Conservation (phyloP, 768 basidiomycete species). For the Aureoboletus auriporus region DNA sequence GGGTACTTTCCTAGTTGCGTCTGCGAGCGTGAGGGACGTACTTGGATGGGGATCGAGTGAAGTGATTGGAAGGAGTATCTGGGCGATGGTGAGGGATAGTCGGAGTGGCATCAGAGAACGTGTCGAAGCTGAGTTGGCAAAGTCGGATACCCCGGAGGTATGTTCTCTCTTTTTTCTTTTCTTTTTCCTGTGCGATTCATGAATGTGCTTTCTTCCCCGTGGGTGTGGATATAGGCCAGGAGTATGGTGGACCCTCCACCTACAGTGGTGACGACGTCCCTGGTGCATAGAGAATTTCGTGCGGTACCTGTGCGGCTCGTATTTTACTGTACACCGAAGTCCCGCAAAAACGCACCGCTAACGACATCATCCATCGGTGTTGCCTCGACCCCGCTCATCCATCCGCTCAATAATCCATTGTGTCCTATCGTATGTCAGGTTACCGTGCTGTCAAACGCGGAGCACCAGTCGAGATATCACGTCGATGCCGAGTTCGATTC, state of each 20-base stretch:
- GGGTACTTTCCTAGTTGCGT: conserved; percentile 50
- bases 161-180: background rate
- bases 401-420: conserved; percentile 12
- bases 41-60: conserved; percentile 60
- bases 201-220: background rate
- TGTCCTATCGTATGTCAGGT: conserved; percentile 30
- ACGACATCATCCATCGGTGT: background rate
- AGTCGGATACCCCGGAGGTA: conserved; percentile 16
- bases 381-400: conserved; percentile 9
- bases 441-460: conserved; percentile 14
- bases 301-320: conserved; percentile 29
- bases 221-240: background rate
- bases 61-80: conserved; percentile 45
- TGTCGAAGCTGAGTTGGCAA: conserved; percentile 27
- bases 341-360: background rate
- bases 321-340: conserved; percentile 35
- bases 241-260: conserved; percentile 14
- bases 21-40: conserved; percentile 52
- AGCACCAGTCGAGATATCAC: background rate
- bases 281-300: conserved; percentile 38
- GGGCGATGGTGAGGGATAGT: conserved; percentile 33
- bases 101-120: conserved; percentile 13
- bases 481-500: background rate
- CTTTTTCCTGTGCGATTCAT: background rate
- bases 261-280: conserved; percentile 22